Evolutionary conservation across 2,329 filamentous ascomycete species (phyloP).

Genomic region (Ophiostoma piceae): DNA sequence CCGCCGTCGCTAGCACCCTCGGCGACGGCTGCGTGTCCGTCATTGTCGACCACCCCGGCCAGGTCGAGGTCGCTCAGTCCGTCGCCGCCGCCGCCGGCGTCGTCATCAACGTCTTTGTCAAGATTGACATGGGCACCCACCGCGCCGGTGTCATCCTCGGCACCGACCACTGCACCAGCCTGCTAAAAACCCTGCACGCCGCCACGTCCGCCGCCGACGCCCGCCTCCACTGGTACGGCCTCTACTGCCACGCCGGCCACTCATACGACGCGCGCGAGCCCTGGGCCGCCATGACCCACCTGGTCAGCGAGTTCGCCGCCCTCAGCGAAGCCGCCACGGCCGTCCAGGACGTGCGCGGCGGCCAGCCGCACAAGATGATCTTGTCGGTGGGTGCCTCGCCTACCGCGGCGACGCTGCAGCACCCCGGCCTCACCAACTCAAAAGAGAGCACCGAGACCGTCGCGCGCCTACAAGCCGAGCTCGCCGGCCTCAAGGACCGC

Average conservation of each 20-base stretch:
- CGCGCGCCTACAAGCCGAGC: slow-evolving; percentile 37
- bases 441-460: neutral
- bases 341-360: slow-evolving; percentile 13
- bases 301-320: slow-evolving; percentile 56
- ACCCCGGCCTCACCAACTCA: slow-evolving; percentile 36
- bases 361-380: slow-evolving; percentile 36
- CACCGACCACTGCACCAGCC: slow-evolving; percentile 41
- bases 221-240: slow-evolving; percentile 48
- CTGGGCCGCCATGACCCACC: slow-evolving; percentile 50
- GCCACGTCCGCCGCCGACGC: slow-evolving; percentile 28
- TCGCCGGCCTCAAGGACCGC: slow-evolving; percentile 37
- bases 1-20: slow-evolving; percentile 50
- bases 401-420: slow-evolving; percentile 62
- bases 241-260: slow-evolving; percentile 70
- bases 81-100: slow-evolving; percentile 27
- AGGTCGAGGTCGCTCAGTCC: slow-evolving; percentile 44
- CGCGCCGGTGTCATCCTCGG: slow-evolving; percentile 61
- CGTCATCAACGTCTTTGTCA: slow-evolving; percentile 58
- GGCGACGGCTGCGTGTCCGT: slow-evolving; percentile 54
- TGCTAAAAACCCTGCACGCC: slow-evolving; percentile 45
- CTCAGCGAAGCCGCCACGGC: slow-evolving; percentile 43
- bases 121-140: slow-evolving; percentile 68
- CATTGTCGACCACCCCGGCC: slow-evolving; percentile 63
- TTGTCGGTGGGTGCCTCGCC: slow-evolving; percentile 74
- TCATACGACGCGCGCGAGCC: slow-evolving; percentile 59